Conservation (phyloP, 1,284 basidiomycete species). For the Moesziomyces sp. region DNA sequence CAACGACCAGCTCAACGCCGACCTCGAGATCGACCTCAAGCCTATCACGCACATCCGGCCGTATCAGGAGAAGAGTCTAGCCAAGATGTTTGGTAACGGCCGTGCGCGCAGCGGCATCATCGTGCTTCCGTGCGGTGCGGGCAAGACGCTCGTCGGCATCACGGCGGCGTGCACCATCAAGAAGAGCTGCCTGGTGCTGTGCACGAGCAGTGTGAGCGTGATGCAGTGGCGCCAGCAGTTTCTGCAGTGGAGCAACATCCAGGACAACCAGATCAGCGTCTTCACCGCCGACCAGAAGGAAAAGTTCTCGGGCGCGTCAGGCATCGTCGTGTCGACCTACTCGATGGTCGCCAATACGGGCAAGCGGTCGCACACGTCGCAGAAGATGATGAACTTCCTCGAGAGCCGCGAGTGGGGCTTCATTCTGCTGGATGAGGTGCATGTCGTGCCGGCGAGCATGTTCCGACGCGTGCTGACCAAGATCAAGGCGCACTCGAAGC, state of each 20-base stretch:
- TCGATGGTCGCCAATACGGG: constrained; percentile 68
- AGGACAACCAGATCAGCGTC: constrained; percentile 66
- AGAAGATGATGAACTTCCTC: constrained; percentile 68
- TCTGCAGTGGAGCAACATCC: constrained; percentile 67
- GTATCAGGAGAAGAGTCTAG: constrained; percentile 67
- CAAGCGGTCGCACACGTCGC: constrained; percentile 66
- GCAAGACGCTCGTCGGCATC: constrained; percentile 98
- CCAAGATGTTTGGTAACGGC: constrained; percentile 68
- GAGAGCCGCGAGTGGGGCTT: constrained; percentile 67
- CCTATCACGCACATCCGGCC: constrained; percentile 67
- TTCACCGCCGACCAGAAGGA: constrained; percentile 67
- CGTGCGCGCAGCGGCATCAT: constrained; percentile 85
- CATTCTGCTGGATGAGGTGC: constrained; percentile 67
- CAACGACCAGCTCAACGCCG: constrained; percentile 65
- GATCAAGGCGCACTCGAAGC: constrained; percentile 67
- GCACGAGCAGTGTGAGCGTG: constrained; percentile 70
- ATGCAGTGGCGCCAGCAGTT: constrained; percentile 68
- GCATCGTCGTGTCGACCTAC: constrained; percentile 67
- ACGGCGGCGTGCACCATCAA: constrained; percentile 99
- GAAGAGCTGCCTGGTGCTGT: constrained; percentile 97
- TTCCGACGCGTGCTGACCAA: constrained; percentile 67
- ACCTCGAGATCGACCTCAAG: constrained; percentile 67
- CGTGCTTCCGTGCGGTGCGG: constrained; percentile 96
- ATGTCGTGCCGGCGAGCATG: constrained; percentile 68
- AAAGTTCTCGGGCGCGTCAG: constrained; percentile 65